Conservation (phyloP, 2,329 filamentous ascomycete genomes). For the Didymella pomorum region DNA sequence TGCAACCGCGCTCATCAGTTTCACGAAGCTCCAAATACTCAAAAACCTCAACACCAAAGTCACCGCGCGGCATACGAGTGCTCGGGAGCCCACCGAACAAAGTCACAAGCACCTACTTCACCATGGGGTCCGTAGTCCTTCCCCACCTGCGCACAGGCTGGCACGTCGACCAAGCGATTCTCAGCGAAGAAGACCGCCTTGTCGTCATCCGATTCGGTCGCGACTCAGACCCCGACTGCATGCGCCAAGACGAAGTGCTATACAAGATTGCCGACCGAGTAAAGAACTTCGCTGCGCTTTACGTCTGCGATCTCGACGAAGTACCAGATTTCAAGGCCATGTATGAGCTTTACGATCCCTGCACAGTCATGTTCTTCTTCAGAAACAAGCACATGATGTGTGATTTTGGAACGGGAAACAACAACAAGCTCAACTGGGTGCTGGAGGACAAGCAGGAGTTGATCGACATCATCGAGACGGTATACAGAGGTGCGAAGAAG, state of each 20-base stretch:
- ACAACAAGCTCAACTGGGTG: conserved; percentile 98
- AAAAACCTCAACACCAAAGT: neutral
- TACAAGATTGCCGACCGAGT: conserved; percentile 93
- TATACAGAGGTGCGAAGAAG: conserved; percentile 98
- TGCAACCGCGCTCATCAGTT: neutral
- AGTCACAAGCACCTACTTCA: conserved; percentile 9
- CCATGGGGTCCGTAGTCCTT: conserved; percentile 85
- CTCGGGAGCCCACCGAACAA: conserved; percentile 2
- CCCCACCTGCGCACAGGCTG: conserved; percentile 91
- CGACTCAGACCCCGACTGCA: conserved; percentile 82
- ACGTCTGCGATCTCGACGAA: conserved; percentile 82
- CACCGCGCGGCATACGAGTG: neutral
- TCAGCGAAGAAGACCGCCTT: conserved; percentile 80
- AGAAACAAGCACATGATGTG: conserved; percentile 99
- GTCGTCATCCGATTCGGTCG: conserved; percentile 94
- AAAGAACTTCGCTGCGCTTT: conserved; percentile 88
- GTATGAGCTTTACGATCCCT: conserved; percentile 90
- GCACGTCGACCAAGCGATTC: conserved; percentile 97
- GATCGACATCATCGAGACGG: conserved; percentile 97
- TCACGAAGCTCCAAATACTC: neutral
- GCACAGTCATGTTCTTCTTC: conserved; percentile 98
- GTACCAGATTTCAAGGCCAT: conserved; percentile 80
- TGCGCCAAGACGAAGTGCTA: conserved; percentile 89
- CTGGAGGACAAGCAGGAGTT: conserved; percentile 98
- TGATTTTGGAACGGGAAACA: conserved; percentile 95